Evolutionary conservation across 108 stramenopile species (phyloP), one percentile per base, ranked within the genome.

Genomic region (Discostella stelligeroides): DNA sequence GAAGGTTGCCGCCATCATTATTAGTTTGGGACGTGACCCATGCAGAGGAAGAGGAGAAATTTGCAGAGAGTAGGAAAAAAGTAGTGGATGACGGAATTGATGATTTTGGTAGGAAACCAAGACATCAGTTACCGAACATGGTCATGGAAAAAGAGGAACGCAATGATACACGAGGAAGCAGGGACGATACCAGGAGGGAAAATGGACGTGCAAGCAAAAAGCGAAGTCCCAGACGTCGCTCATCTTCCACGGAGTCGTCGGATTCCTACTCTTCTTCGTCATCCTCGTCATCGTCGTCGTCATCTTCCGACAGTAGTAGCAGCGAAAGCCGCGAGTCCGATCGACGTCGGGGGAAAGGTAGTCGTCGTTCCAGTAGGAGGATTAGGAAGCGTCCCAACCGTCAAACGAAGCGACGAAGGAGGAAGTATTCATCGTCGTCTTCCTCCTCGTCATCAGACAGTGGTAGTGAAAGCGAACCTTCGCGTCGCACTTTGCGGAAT

Each of bases 221-320:
- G 34, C 34, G 34, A 3, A 34, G 34, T 34, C 34, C 34, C 48
- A 70, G 60, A 38, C 34, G 42, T 29, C 43, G 66, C 38, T 81
- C 80, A 20, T 7, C 63, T 27, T 78, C 73, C 18, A 47, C 75
- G 27, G 43, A 57, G 30, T 80, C 79, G 14, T 65, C 64, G 4
- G n/a, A n/a, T n/a, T n/a, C n/a, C n/a, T n/a, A n/a, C n/a, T 76
- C 82, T 2, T 81, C 75, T 8, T 70, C 79, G 11, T 64, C 63
- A 7, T 78, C 73, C 42, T 50, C 61, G 0, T 80, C 80, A 4
- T 73, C 76, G 8, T 62, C 73, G 9, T 75, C 72, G 29, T 41
- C 45, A 10, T 74, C 61, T 27, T 56, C 66, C 2, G 60, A 64
- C 17, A 57, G 72, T 23, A 65, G 66, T 42, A 66, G 76, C 58